phyloP scores from a whole-genome alignment of 2,329 filamentous ascomycete genomes.

The Tolypocladium ovalisporum region DNA sequence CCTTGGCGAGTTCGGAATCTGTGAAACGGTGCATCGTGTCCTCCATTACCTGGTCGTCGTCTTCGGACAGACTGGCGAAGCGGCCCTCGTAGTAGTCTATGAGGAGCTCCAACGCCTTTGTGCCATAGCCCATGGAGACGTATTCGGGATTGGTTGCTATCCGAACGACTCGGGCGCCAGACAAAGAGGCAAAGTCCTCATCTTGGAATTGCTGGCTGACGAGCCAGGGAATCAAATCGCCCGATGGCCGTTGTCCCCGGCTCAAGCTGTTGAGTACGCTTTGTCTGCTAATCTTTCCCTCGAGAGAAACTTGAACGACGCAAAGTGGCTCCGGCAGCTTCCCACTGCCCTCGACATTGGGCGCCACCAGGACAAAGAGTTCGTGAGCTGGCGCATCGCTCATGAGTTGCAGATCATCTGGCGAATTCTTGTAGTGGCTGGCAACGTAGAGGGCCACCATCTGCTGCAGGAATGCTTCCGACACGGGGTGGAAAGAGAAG shows the following conservation, averaged over 20 bases:
- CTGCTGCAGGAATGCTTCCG: conserved; percentile 92
- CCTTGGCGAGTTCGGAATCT: conserved; percentile 67
- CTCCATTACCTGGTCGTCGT: conserved; percentile 39
- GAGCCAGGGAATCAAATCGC: conserved; percentile 94
- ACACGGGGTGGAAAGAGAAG: conserved; percentile 95
- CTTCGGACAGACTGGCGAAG: conserved; percentile 74
- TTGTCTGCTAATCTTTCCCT: conserved; percentile 88
- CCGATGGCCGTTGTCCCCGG: conserved; percentile 77
- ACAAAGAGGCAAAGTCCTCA: conserved; percentile 87
- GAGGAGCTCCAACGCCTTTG: conserved; percentile 76
- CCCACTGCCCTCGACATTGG: conserved; percentile 64
- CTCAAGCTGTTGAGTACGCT: conserved; percentile 86
- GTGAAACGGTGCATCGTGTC: conserved; percentile 68
- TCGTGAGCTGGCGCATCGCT: conserved; percentile 95
- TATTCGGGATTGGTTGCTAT: conserved; percentile 97
- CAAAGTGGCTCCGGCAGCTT: conserved; percentile 86
- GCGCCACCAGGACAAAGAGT: conserved; percentile 85
- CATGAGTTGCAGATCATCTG: conserved; percentile 97
- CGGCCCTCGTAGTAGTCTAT: conserved; percentile 92
- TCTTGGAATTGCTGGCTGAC: conserved; percentile 98
- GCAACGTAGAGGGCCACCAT: conserved; percentile 98
- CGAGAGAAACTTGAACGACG: conserved; percentile 86
- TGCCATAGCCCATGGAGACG: conserved; percentile 84
- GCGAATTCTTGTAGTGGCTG: conserved; percentile 96
- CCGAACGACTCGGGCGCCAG: conserved; percentile 81